These are phyloP conservation scores for Triticum monococcum DNA, from an alignment of 176 grass and related monocot genomes.

Conservation along the genomic window DNA sequence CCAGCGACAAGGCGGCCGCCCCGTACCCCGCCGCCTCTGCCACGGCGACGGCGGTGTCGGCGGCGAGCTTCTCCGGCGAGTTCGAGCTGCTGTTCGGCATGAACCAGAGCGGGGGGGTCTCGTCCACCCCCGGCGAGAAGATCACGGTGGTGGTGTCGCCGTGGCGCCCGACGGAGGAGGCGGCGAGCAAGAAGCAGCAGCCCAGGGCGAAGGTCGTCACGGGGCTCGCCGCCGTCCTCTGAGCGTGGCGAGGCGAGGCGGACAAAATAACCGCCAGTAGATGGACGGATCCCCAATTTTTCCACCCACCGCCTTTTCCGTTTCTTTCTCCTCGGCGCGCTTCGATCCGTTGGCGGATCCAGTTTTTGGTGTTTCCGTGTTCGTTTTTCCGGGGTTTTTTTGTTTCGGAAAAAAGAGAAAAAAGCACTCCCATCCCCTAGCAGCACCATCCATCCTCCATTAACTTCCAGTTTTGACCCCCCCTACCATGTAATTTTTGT, in stretches of 20 bases:
- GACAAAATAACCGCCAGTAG: not conserved
- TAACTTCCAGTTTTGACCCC: slow-evolving; percentile 26
- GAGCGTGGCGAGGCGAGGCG: slow-evolving; percentile 61
- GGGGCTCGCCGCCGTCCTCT: slow-evolving; percentile 80
- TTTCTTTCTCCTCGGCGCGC: slow-evolving; percentile 27
- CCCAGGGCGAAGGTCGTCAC: slow-evolving; percentile 64
- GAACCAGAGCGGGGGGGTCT: not conserved
- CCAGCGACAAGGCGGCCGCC: slow-evolving; percentile 12
- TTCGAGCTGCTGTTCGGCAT: slow-evolving; percentile 52
- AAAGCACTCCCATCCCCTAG: slow-evolving; percentile 7
- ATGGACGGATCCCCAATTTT: not conserved
- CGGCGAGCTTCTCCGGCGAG: slow-evolving; percentile 53
- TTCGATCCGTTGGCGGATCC: slow-evolving; percentile 50
- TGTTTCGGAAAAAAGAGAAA: slow-evolving; percentile 45
- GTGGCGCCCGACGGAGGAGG: slow-evolving; percentile 47
- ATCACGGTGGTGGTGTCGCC: slow-evolving; percentile 64
- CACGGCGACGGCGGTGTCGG: slow-evolving; percentile 28
- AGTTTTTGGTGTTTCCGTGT: slow-evolving; percentile 50
- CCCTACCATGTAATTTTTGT: slow-evolving; percentile 33
- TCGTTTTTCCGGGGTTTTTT: slow-evolving; percentile 42
- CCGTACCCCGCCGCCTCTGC: not conserved
- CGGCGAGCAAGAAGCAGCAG: slow-evolving; percentile 5
- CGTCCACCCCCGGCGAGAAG: slow-evolving; percentile 14
- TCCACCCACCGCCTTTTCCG: slow-evolving; percentile 1
- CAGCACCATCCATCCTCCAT: not conserved